These are phyloP conservation scores for Basipetospora sp. DNA, from an alignment of 2,329 filamentous ascomycete species.

Conservation along the genomic window DNA sequence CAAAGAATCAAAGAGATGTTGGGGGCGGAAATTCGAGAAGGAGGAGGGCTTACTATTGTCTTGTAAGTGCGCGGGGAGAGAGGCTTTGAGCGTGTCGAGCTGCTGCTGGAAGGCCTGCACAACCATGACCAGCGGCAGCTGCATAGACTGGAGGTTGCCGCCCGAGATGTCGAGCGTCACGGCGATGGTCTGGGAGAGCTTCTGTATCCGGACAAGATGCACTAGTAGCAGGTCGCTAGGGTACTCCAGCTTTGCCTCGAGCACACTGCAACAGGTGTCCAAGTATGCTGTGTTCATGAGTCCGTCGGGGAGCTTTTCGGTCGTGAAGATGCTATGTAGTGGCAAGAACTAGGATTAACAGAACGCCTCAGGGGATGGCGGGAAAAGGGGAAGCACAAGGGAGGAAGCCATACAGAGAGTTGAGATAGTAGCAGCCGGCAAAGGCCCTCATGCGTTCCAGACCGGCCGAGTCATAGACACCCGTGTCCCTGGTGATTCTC, in stretches of 20 bases:
- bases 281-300: slow-evolving; percentile 32
- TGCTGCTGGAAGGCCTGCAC: slow-evolving; percentile 30
- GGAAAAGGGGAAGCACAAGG: no score
- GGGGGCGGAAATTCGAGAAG: no score
- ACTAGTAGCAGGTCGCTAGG: slow-evolving; percentile 30
- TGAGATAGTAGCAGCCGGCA: slow-evolving; percentile 34
- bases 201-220: slow-evolving; percentile 31
- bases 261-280: slow-evolving; percentile 26
- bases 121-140: slow-evolving; percentile 25
- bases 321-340: slow-evolving; percentile 24
- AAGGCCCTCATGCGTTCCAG: slow-evolving; percentile 33
- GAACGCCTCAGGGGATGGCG: not conserved
- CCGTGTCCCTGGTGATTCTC: slow-evolving; percentile 12
- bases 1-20: no score
- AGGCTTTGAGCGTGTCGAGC: slow-evolving; percentile 23
- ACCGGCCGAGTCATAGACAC: slow-evolving; percentile 11
- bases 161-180: slow-evolving; percentile 21
- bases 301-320: slow-evolving; percentile 32
- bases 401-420: slow-evolving; percentile 26
- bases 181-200: slow-evolving; percentile 32
- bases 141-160: slow-evolving; percentile 17
- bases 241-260: slow-evolving; percentile 27
- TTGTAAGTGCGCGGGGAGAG: slow-evolving; percentile 20
- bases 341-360: not conserved
- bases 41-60: slow-evolving; percentile 12